Percentiles rank a stretch among this genome's conserved stretches.
Evolutionary conservation across 495 filamentous ascomycete genomes (phyloP).

Genomic region (Melanomma pulvis-pyrius): DNA sequence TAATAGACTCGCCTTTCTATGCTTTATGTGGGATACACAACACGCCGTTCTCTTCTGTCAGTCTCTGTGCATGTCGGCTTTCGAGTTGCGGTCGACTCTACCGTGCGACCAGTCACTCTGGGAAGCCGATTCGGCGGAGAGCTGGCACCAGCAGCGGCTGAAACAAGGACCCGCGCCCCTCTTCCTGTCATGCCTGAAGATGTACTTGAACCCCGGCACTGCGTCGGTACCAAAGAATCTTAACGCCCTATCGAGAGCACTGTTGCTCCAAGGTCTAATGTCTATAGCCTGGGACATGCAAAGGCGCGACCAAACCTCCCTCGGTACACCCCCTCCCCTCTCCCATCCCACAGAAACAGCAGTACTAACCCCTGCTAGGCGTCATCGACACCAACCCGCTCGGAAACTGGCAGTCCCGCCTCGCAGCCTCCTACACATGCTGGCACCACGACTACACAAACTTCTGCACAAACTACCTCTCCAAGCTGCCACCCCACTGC

Average conservation of each 20-base stretch:
- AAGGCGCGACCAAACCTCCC: slow-evolving; percentile 58
- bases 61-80: slow-evolving; percentile 61
- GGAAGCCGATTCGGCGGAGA: slow-evolving; percentile 54
- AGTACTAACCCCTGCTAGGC: slow-evolving; percentile 1
- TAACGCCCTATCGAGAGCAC: slow-evolving; percentile 53
- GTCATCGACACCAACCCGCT: slow-evolving; percentile 46
- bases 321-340: slow-evolving; percentile 32
- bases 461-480: slow-evolving; percentile 46
- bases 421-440: slow-evolving; percentile 54
- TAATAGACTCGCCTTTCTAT: slow-evolving; percentile 53
- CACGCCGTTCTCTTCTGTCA: slow-evolving; percentile 61
- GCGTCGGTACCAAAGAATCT: slow-evolving; percentile 45
- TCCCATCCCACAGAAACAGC: slow-evolving; percentile 31
- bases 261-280: slow-evolving; percentile 60
- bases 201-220: slow-evolving; percentile 52
- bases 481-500: slow-evolving; percentile 1
- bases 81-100: slow-evolving; percentile 55
- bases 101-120: slow-evolving; percentile 54
- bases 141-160: slow-evolving; percentile 50
- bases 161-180: slow-evolving; percentile 39
- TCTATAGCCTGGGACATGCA: slow-evolving; percentile 60
- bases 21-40: slow-evolving; percentile 64
- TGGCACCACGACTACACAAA: slow-evolving; percentile 59
- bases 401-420: slow-evolving; percentile 54
- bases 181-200: slow-evolving; percentile 56